A percentile compares a stretch with the other conserved stretches of the same genome.
phyloP scores from a whole-genome alignment of 345 rosid genomes.

The Eucalyptus marginata region DNA sequence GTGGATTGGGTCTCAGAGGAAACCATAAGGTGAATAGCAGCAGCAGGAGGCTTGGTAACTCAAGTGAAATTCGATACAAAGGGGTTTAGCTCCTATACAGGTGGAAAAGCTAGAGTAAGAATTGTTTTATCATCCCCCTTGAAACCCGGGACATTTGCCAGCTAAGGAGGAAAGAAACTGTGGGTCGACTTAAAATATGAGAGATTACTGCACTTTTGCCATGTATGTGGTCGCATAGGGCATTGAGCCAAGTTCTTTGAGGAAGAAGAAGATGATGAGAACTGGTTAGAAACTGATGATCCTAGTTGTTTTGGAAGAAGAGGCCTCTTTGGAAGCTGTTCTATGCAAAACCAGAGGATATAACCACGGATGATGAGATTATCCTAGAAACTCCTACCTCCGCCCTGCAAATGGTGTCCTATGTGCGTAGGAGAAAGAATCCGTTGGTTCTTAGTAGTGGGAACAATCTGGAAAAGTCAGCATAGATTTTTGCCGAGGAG shows the following conservation, averaged over 20 bases:
- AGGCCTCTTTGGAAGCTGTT: too few relatives aligned
- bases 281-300: not conserved
- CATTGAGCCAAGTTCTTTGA: not conserved
- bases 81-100: not conserved
- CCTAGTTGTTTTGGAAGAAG: not conserved
- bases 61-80: not conserved
- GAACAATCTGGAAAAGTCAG: not conserved
- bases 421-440: not conserved
- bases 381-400: too few relatives aligned
- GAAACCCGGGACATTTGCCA: not conserved
- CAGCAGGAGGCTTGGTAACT: not conserved
- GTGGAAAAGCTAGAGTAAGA: not conserved
- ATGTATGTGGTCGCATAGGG: not conserved
- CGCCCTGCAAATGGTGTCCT: too few relatives aligned
- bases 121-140: not conserved
- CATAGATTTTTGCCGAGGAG: not conserved
- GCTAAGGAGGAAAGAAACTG: not conserved
- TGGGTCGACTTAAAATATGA: too few relatives aligned
- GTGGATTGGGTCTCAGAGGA: not conserved
- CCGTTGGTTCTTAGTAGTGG: not conserved
- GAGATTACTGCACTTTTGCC: not conserved
- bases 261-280: not conserved
- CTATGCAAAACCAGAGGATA: too few relatives aligned
- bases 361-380: too few relatives aligned
- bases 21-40: not conserved